phyloP scores from a whole-genome alignment of 768 basidiomycete species.

The Lactifluus rugatus region DNA sequence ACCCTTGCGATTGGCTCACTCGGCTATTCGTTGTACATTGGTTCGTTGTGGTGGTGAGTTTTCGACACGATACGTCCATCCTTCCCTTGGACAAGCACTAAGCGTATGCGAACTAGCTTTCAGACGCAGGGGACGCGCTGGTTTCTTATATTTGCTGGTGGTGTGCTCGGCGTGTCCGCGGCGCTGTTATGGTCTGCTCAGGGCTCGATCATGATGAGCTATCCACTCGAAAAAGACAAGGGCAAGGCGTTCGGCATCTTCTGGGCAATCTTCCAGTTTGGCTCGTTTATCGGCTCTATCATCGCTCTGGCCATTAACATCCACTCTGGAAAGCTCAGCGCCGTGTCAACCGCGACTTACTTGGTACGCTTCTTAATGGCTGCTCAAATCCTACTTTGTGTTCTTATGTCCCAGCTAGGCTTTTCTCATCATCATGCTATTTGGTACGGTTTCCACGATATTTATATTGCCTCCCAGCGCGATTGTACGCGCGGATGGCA shows the following conservation, averaged over 20 bases:
- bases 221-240: conserved; percentile 48
- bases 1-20: conserved; percentile 43
- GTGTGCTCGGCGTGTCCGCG: conserved; percentile 40
- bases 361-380: conserved; percentile 24
- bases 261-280: conserved; percentile 42
- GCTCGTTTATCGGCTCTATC: conserved; percentile 34
- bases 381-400: not conserved
- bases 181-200: conserved; percentile 46
- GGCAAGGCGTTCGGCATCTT: conserved; percentile 43
- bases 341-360: conserved; percentile 33
- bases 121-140: conserved; percentile 31
- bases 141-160: conserved; percentile 43
- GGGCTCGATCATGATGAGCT: conserved; percentile 46
- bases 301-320: conserved; percentile 38
- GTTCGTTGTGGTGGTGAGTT: conserved; percentile 36
- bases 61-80: not conserved
- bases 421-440: conserved; percentile 37
- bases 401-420: conserved; percentile 21
- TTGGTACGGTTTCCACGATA: conserved; percentile 30
- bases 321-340: conserved; percentile 23
- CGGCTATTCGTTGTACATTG: conserved; percentile 44
- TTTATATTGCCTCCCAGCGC: conserved; percentile 30
- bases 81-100: not conserved
- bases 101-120: conserved; percentile 22
- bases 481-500: conserved; percentile 34